Base-by-base conservation (phyloP, 331 rosid species). In the Pyrus hybrid region DNA sequence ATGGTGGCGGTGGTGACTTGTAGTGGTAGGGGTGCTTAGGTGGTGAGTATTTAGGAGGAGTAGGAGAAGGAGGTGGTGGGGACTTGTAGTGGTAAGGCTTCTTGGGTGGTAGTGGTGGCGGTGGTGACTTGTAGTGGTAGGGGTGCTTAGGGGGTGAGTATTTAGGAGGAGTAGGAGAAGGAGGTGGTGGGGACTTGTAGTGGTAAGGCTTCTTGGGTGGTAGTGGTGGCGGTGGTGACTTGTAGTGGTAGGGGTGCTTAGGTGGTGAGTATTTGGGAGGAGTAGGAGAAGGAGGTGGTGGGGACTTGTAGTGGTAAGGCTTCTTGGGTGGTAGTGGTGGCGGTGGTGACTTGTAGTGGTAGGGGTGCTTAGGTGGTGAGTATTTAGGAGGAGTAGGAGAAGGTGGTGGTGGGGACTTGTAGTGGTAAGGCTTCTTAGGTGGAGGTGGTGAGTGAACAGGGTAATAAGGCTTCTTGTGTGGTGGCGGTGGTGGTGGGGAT, bases 1-100 rank as follows among this genome's bases (percentile, higher is more conserved):
- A 20, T 14, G 76, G 76, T 63, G 66, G 43, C 4, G 76, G 76
- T 2, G 76, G 76, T 8, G 66, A 23, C 23, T 72, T 72, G 76
- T 49, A 49, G 13, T 77, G 41, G 33, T 56, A 35, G n/a, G 76
- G 68, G 11, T 18, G n/a, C 13, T 26, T 56, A 5, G 77, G 72
- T 1, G 72, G 77, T 13, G 61, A 11, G 68, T 72, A 72, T 13
- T 35, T 35, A 35, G 41, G 41, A 3, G 41, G 41, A 32, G 35
- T 35, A 35, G 41, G 41, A 35, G 41, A 32, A 32, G 76, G 64
- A 1, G 80, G 75, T 0, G 75, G 80, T 8, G 65, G 43, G 5
- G 56, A 62, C 69, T 72, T 77, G 71, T 77, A 37, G 2, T 37
- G 45, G 45, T 37, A 37, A 37, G 45, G 45, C 13, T 37, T 37